phyloP scores from a whole-genome alignment of 1,284 basidiomycete genomes.

The Veloboletus limbatus region DNA sequence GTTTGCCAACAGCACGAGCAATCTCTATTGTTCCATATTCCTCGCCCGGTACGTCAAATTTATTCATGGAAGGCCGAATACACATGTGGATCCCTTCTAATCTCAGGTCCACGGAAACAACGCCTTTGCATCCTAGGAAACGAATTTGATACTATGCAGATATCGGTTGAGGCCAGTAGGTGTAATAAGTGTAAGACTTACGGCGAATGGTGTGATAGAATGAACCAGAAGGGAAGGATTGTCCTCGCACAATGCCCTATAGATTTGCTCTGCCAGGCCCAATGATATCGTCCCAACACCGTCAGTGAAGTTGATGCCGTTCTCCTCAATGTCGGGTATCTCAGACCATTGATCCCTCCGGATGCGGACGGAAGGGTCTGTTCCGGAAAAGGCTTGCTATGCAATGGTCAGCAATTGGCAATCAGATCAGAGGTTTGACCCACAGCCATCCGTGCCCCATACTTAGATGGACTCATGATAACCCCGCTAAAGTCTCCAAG shows the following conservation, averaged over 20 bases:
- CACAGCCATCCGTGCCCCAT: constrained; percentile 72
- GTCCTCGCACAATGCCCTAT: constrained; percentile 47
- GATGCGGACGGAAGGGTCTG: constrained; percentile 66
- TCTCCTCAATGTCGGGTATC: constrained; percentile 49
- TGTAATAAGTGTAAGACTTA: constrained; percentile 34
- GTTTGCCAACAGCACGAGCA: constrained; percentile 55
- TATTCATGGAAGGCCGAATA: constrained; percentile 69
- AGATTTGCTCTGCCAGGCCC: constrained; percentile 56
- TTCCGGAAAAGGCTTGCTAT: constrained; percentile 76
- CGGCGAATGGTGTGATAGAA: constrained; percentile 54
- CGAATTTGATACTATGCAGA: constrained; percentile 65
- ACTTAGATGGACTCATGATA: constrained; percentile 65
- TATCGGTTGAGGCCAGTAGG: neutral
- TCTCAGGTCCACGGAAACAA: constrained; percentile 61
- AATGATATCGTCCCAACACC: constrained; percentile 75
- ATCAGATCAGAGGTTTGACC: constrained; percentile 1
- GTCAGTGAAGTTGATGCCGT: constrained; percentile 61
- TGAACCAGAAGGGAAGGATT: constrained; percentile 37
- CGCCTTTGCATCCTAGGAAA: constrained; percentile 75
- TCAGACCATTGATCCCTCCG: constrained; percentile 54
- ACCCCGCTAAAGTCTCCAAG: constrained; percentile 65
- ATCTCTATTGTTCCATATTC: constrained; percentile 66
- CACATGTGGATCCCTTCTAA: constrained; percentile 55
- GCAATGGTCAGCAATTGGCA: constrained; percentile 8
- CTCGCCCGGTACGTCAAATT: constrained; percentile 55